Evolutionary conservation across 2,329 filamentous ascomycete species (phyloP).

Genomic region (Aspergillus oerlinghausenensis): DNA sequence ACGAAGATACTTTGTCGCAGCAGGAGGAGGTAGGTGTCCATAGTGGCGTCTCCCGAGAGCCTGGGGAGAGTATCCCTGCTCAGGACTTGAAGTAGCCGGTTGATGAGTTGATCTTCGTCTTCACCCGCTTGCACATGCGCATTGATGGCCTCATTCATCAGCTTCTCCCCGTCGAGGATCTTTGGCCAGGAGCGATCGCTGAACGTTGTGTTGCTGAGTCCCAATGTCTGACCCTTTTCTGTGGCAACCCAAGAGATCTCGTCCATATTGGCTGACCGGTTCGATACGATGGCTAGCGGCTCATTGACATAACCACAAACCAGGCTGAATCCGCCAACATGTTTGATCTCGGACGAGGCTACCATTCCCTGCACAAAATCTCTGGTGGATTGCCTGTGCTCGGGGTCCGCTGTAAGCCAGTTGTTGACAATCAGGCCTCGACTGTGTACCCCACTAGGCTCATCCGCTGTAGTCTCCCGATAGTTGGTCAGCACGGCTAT

Average conservation of each 20-base stretch:
- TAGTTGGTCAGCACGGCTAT: conserved; percentile 62
- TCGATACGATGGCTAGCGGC: conserved; percentile 57
- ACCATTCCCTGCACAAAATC: conserved; percentile 53
- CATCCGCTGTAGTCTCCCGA: conserved; percentile 49
- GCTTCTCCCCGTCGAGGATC: conserved; percentile 53
- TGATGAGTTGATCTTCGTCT: conserved; percentile 47
- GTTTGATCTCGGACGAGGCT: conserved; percentile 49
- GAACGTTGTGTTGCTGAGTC: conserved; percentile 58
- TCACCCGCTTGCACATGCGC: conserved; percentile 41
- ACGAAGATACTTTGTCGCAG: conserved; percentile 59
- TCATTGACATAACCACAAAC: conserved; percentile 54
- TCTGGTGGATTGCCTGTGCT: conserved; percentile 39
- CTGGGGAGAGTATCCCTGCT: conserved; percentile 53
- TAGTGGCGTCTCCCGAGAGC: conserved; percentile 42
- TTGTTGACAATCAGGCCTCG: conserved; percentile 57
- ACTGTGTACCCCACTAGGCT: conserved; percentile 46
- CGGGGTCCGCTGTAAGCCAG: conserved; percentile 49
- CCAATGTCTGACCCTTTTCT: conserved; percentile 49
- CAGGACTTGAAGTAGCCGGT: conserved; percentile 50
- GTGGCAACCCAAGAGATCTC: conserved; percentile 50
- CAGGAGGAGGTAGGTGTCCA: conserved; percentile 53
- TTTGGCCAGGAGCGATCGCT: conserved; percentile 59
- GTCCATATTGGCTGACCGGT: conserved; percentile 51
- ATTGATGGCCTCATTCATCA: conserved; percentile 48
- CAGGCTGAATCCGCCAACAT: conserved; percentile 61